These are phyloP conservation scores for Colletotrichum cordylinicola DNA, from an alignment of 2,329 filamentous ascomycete species.

Conservation along the genomic window DNA sequence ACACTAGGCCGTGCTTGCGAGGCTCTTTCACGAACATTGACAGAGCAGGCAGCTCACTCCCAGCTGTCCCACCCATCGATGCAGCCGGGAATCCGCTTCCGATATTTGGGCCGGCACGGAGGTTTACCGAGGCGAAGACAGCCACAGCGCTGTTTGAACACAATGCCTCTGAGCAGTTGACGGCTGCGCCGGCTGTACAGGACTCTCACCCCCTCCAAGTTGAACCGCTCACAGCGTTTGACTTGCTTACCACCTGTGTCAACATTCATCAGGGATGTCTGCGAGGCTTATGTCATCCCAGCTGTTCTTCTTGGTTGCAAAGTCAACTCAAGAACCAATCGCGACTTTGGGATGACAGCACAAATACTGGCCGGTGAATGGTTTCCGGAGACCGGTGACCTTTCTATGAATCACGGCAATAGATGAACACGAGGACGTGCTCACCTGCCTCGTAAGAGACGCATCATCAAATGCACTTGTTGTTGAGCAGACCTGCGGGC, in stretches of 20 bases:
- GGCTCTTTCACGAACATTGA: not conserved
- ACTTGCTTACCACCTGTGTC: not conserved
- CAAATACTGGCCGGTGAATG: not conserved
- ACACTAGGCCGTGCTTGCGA: not conserved
- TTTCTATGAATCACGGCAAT: not conserved
- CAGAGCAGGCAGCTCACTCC: not conserved
- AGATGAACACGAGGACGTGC: not conserved
- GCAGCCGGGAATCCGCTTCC: not conserved
- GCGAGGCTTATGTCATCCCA: not conserved
- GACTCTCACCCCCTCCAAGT: not conserved
- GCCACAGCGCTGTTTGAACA: not conserved
- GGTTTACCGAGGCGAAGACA: conserved; percentile 10
- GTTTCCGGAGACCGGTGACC: not conserved
- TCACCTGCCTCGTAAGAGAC: not conserved
- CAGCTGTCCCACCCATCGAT: not conserved
- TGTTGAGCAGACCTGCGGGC: not conserved
- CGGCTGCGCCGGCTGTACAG: not conserved
- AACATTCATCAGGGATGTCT: not conserved
- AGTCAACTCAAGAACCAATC: not conserved
- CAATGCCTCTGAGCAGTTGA: not conserved
- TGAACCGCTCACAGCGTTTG: not conserved
- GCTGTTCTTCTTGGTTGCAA: not conserved
- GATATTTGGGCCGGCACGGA: not conserved
- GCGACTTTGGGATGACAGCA: not conserved
- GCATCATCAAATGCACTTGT: not conserved